These are phyloP conservation scores for Amylocystis lapponica DNA, from an alignment of 768 basidiomycete species.

Conservation along the genomic window DNA sequence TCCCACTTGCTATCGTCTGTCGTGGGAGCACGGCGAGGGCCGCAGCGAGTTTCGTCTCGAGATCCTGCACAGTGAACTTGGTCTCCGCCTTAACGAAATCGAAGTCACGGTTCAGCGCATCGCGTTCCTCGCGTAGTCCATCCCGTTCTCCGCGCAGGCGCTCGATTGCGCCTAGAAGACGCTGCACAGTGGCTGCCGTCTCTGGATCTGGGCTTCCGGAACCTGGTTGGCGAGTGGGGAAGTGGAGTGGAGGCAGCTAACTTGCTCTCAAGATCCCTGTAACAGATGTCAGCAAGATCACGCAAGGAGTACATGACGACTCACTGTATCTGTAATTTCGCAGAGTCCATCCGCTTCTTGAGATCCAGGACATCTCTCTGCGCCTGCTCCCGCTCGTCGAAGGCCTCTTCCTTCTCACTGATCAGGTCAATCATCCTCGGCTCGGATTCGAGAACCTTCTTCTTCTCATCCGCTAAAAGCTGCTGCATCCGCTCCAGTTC, in stretches of 20 bases:
- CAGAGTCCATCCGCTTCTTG: not conserved
- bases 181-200: slow-evolving; percentile 28
- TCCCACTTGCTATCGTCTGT: slow-evolving; percentile 16
- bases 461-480: slow-evolving; percentile 30
- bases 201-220: slow-evolving; percentile 3
- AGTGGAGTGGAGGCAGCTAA: not conserved
- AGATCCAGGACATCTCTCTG: not conserved
- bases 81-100: slow-evolving; percentile 67
- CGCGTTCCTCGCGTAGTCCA: slow-evolving; percentile 35
- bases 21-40: slow-evolving; percentile 6
- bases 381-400: slow-evolving; percentile 24
- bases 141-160: slow-evolving; percentile 66
- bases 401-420: slow-evolving; percentile 47
- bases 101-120: slow-evolving; percentile 53
- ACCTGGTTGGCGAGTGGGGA: not conserved
- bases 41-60: slow-evolving; percentile 45
- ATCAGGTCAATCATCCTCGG: slow-evolving; percentile 39
- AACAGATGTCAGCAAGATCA: not conserved
- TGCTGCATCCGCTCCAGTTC: slow-evolving; percentile 34
- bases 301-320: not conserved
- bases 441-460: slow-evolving; percentile 36
- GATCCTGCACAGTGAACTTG: slow-evolving; percentile 53
- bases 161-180: slow-evolving; percentile 56
- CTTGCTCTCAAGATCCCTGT: slow-evolving; percentile 11
- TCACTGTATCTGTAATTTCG: too few species aligned